Evolutionary conservation across 768 basidiomycete species (phyloP).

Genomic region (Glaciozyma martinii): DNA sequence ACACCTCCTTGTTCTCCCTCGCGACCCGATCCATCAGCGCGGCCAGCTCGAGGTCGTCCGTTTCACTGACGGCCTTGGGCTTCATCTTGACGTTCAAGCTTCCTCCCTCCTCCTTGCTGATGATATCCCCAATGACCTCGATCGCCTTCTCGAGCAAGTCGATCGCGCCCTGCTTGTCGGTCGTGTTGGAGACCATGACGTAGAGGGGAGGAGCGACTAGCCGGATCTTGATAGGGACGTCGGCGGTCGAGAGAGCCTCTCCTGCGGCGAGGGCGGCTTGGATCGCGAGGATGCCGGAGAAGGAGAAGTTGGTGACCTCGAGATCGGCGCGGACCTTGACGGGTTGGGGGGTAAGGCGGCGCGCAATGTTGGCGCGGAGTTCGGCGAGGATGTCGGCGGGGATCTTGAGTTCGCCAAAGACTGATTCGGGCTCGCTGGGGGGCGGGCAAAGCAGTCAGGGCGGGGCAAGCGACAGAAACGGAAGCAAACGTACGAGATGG

Average conservation of each 20-base stretch:
- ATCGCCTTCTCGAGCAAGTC: slow-evolving; percentile 90
- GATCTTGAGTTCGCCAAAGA: slow-evolving; percentile 61
- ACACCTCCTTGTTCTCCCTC: slow-evolving; percentile 89
- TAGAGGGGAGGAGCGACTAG: slow-evolving; percentile 94
- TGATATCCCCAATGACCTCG: slow-evolving; percentile 73
- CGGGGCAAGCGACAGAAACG: background rate
- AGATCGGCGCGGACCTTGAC: slow-evolving; percentile 98
- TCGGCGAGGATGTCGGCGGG: slow-evolving; percentile 53
- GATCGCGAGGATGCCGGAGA: slow-evolving; percentile 92
- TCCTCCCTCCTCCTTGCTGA: slow-evolving; percentile 80
- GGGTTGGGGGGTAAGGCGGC: slow-evolving; percentile 91
- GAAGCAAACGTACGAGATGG: slow-evolving; percentile 63
- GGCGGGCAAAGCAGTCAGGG: background rate
- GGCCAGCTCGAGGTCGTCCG: slow-evolving; percentile 93
- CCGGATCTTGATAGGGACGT: slow-evolving; percentile 93
- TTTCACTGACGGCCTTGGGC: slow-evolving; percentile 97
- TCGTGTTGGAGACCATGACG: slow-evolving; percentile 89
- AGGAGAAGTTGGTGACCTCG: slow-evolving; percentile 91
- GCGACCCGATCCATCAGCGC: slow-evolving; percentile 93
- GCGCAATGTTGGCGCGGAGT: slow-evolving; percentile 75
- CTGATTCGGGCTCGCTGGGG: slow-evolving; percentile 60
- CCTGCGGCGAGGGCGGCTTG: slow-evolving; percentile 82
- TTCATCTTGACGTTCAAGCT: slow-evolving; percentile 91
- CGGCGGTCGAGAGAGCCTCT: slow-evolving; percentile 71
- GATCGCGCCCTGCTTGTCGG: slow-evolving; percentile 89